Base-by-base conservation (phyloP, 148 eudicot genomes). In the Chenopodium quinoa region DNA sequence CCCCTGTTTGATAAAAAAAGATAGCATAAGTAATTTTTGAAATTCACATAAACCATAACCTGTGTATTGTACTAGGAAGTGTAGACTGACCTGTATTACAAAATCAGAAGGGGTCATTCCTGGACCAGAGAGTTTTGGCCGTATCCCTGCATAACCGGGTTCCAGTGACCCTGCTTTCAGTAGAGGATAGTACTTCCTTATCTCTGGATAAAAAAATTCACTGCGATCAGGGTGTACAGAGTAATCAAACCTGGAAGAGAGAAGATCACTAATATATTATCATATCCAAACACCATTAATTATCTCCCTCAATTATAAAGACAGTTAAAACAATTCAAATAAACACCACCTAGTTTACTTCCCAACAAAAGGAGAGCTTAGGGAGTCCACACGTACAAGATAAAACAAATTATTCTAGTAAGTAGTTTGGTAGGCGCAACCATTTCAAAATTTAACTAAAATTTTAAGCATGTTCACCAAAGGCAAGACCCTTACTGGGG, bases 71-170 rank as follows among this genome's bases (percentile, higher is more conserved):
- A 32, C 34, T 32, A 32, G 27, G 25, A 48, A 48, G 75, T 44
- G 78, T 48, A 64, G 77, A 74, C 79, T 44, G 74, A 92, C 98
- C 92, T 95, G 97, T 60, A 95, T 88, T 12, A 92, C 80, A 86
- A 95, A 95, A 91, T 95, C 98, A 75, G 78, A 82, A 78, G 89
- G 88, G 78, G 78, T 84, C 84, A 88, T 89, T 76, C 85, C 84
- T 9, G 96, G 91, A 85, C 98, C 94, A 27, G 93, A 86, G 76
- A 95, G 87, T 85, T 95, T 95, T 7, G 98, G 89, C 48, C 97
- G 90, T 83, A 95, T 92, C 25, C 98, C 98, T n/a, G 94, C 81
- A 79, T 95, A 95, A 58, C 93, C 93, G 12, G 96, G 97, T 84
- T 90, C 94, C 79, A 95, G 83, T 58, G 92, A 89, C 79, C 85